Conservation (phyloP, 768 basidiomycete species). For the Mycena pura region DNA sequence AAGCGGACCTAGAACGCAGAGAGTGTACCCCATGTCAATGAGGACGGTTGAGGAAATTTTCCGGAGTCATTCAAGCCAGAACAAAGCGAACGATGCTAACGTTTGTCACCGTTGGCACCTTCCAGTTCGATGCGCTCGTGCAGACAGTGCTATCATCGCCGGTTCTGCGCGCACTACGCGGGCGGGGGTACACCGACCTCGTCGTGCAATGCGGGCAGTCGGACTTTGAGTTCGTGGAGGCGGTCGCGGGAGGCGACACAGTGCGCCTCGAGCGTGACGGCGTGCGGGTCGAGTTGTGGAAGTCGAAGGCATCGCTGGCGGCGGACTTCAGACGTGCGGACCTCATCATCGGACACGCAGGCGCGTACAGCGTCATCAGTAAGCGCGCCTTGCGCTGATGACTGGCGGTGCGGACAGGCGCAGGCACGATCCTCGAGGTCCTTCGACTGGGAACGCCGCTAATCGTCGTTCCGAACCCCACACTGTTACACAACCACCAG, state of each 20-base stretch:
- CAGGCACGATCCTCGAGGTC: conserved; percentile 93
- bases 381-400: conserved; percentile 4
- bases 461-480: conserved; percentile 89
- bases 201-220: conserved; percentile 85
- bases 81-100: conserved; percentile 44
- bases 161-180: conserved; percentile 61
- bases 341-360: conserved; percentile 92
- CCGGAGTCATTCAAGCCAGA: not conserved
- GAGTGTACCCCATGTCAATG: conserved; percentile 83
- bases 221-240: conserved; percentile 45
- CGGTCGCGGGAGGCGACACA: conserved; percentile 37
- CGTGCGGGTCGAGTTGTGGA: conserved; percentile 68
- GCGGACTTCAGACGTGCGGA: conserved; percentile 70
- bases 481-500: conserved; percentile 93
- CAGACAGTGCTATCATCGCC: conserved; percentile 59
- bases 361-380: conserved; percentile 48
- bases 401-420: too few relatives aligned
- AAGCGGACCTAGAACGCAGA: conserved; percentile 85
- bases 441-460: conserved; percentile 76
- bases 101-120: conserved; percentile 92
- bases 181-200: conserved; percentile 63
- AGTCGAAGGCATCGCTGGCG: conserved; percentile 76
- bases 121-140: conserved; percentile 81
- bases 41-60: conserved; percentile 7
- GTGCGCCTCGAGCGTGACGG: conserved; percentile 42